Base-by-base conservation (phyloP, 768 basidiomycete species). In the Clavulina sp. region DNA sequence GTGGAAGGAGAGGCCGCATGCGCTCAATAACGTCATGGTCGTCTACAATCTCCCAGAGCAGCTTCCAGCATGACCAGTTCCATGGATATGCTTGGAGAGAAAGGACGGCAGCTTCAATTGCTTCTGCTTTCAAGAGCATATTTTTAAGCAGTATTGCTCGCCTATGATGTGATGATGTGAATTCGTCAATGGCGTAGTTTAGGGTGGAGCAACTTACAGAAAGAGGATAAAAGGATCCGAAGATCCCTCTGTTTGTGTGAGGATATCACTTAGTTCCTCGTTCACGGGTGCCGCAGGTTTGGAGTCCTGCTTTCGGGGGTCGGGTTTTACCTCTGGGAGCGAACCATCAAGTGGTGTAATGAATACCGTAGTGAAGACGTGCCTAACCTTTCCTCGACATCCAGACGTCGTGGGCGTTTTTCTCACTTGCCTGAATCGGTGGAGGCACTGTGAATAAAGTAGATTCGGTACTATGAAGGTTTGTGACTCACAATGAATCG, bases 51-150 rank as follows among this genome's bases (percentile, higher is more conserved):
- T 47, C 36, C 3, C 64, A 62, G 29, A 97, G 69, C 40, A 88
- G 72, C 5, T 74, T 68, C 91, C 91, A 97, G n/a, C 78, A 70
- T 26, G 84, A 83, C 91, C 92, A 97, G 61, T 96, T 96, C 80
- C 86, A 96, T 9, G 84, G 81, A 60, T 80, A 86, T 4, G 72
- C 72, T 33, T 73, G 71, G 40, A 93, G 79, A 9, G 88, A 91
- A 31, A 77, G 65, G 18, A 95, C 69, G 13, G 77, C 74, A 57
- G 70, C 73, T 61, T 92, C 88, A 9, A 93, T 83, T 1, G 93
- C 88, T 61, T 88, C 84, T 54, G 86, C 80, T 24, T 88, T 75
- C 54, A 84, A 73, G 44, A 77, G 77, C 47, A 92, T 67, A 9
- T 86, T 79, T 41, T 77, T 78, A 50, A 93, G 74, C 56, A 95